Evolutionary conservation across 805 yeast species (phyloP), one percentile per base, ranked within the genome.

Genomic region (Phaffomyces opuntiae): DNA sequence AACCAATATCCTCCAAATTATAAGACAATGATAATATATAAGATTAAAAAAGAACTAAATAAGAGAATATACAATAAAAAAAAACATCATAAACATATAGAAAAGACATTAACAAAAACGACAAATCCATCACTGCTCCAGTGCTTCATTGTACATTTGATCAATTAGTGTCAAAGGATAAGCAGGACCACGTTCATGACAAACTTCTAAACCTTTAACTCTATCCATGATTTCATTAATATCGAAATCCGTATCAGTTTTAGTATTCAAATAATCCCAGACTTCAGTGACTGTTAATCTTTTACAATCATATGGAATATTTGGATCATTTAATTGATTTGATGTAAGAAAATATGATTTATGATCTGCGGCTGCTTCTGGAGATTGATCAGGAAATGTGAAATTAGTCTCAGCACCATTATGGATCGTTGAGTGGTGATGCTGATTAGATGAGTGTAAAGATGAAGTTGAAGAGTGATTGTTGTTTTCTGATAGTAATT

Each of bases 161-260:
- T 78, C 72, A 17, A 80, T 72, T 43, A 68, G 34, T 2, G 56
- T 59, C 35, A 77, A 49, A 0, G 77, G 70, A 53, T 80, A 80
- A 1, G 84, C 86, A 8, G 87, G 85, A 0, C 96, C 96, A 55
- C 68, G 74, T 2, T 90, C 93, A 59, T 87, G 91, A 57, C 96
- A 87, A 35, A 68, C 72, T 59, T 86, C 95, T 32, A 73, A 62
- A 2, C 93, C 95, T 56, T 71, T 75, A 44, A 88, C 68, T 26
- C 61, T 62, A 17, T 65, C 60, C 81, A 87, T 79, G 3, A 87
- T 75, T 34, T 62, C 66, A n/a, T 69, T 63, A 38, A 84, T 67
- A 57, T 84, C 84, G 36, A 84, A 56, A 9, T 73, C 73, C 21
- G 63, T 57, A 32, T 52, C 75, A 43, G 74, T 71, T n/a, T 69